Conservation (phyloP, 176 grass and related monocot genomes). For the barley (Hordeum vulgare) region DNA sequence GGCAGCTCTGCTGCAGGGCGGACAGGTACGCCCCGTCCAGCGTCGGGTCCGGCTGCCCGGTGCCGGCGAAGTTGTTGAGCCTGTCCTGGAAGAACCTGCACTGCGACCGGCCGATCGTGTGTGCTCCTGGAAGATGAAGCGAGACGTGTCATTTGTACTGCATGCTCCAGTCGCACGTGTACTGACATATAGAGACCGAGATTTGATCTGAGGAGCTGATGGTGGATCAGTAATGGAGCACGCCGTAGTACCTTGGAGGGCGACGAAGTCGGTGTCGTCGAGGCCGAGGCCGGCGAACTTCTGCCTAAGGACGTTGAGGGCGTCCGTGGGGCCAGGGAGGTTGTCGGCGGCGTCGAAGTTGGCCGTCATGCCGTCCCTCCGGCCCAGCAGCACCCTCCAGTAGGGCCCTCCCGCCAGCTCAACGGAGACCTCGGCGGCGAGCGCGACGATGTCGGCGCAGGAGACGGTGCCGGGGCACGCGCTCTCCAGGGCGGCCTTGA, state of each 20-base stretch:
- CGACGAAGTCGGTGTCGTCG: constrained; percentile 55
- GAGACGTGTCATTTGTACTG: neutral
- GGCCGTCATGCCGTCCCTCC: constrained; percentile 49
- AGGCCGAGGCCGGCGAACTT: constrained; percentile 61
- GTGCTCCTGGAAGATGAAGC: constrained; percentile 43
- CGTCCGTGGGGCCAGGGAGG: constrained; percentile 42
- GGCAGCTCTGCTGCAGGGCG: constrained; percentile 36
- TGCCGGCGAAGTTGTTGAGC: constrained; percentile 54
- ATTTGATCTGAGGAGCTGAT: neutral
- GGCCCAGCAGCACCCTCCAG: constrained; percentile 47
- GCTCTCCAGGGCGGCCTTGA: constrained; percentile 57
- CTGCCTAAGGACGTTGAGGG: constrained; percentile 2
- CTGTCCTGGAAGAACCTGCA: constrained; percentile 42
- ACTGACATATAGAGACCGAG: neutral
- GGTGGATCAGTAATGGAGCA: neutral
- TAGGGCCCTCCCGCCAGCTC: constrained; percentile 51
- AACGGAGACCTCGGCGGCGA: constrained; percentile 80
- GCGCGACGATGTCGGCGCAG: constrained; percentile 78
- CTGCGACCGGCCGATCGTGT: constrained; percentile 70
- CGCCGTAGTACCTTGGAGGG: constrained; percentile 42
- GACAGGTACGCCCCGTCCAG: constrained; percentile 36
- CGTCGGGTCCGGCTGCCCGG: constrained; percentile 39
- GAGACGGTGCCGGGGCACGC: constrained; percentile 63
- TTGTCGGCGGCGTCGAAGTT: constrained; percentile 31
- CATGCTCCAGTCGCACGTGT: neutral